Conservation (phyloP, 2,329 filamentous ascomycete genomes). For the Scedosporium boydii region DNA sequence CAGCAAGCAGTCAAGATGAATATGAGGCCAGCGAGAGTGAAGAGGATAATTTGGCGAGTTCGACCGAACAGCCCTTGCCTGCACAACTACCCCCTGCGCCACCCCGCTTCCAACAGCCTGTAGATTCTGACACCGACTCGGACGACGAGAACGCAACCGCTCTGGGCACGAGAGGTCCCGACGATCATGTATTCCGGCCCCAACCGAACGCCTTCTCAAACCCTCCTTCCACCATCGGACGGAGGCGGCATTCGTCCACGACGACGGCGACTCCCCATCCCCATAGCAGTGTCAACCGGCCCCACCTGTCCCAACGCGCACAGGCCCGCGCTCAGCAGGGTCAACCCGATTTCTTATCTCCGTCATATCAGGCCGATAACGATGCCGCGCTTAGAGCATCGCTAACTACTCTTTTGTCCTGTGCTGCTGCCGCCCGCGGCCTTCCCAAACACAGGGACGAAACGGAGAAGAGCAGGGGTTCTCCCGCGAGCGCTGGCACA, state of each 20-base stretch:
- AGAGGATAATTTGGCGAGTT: constrained; percentile 59
- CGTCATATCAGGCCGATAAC: constrained; percentile 74
- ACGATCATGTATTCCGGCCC: constrained; percentile 59
- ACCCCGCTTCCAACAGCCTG: constrained; percentile 21
- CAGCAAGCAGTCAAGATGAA: constrained; percentile 78
- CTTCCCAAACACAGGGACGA: constrained; percentile 57
- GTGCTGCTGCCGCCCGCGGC: constrained; percentile 78
- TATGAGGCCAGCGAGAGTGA: constrained; percentile 92
- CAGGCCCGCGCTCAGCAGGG: constrained; percentile 35
- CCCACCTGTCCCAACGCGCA: constrained; percentile 37
- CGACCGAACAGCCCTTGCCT: constrained; percentile 39
- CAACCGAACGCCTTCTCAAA: constrained; percentile 91
- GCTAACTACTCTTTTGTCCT: constrained; percentile 91
- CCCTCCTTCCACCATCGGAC: constrained; percentile 47
- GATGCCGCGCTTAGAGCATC: constrained; percentile 88
- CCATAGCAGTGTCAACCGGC: constrained; percentile 40
- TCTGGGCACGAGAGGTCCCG: constrained; percentile 48
- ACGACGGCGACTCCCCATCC: constrained; percentile 37
- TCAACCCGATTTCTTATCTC: constrained; percentile 56
- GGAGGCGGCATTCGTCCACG: constrained; percentile 15
- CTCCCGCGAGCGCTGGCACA: constrained; percentile 22
- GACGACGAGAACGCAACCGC: constrained; percentile 77
- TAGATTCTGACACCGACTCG: constrained; percentile 32
- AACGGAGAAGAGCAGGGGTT: constrained; percentile 18
- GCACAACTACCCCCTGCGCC: constrained; percentile 17